Conservation (phyloP, 176 grass and related monocot genomes). For the Bothriochloa decipiens region DNA sequence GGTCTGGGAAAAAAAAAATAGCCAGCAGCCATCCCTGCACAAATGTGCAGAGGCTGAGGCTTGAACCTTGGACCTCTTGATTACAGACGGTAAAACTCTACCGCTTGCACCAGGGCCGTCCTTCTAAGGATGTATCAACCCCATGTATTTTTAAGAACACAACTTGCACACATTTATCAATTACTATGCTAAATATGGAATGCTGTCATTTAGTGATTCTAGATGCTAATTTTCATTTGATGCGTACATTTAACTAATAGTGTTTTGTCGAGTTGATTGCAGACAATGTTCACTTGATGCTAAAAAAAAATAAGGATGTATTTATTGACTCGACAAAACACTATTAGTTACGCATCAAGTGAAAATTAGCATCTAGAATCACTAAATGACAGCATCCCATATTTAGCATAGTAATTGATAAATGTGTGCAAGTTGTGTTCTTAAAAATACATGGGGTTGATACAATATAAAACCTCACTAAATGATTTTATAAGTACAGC, state of each 20-base stretch:
- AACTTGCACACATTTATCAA: conserved; percentile 20
- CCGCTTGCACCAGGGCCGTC: no score
- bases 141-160: background rate
- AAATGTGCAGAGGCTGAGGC: no score
- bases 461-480: background rate
- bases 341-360: background rate
- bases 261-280: background rate
- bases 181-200: background rate
- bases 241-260: background rate
- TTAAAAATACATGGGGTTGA: background rate
- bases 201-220: background rate
- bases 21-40: no score
- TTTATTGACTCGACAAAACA: background rate
- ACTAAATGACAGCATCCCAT: background rate
- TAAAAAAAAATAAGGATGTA: background rate
- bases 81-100: no score
- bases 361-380: conserved; percentile 7
- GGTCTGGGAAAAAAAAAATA: no score
- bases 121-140: background rate
- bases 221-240: conserved; percentile 1
- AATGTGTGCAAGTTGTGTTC: conserved; percentile 1
- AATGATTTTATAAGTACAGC: background rate
- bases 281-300: no score
- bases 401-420: background rate
- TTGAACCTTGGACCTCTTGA: no score